Conservation (phyloP, 495 filamentous ascomycete genomes). For the Tuber umbilicatum region DNA sequence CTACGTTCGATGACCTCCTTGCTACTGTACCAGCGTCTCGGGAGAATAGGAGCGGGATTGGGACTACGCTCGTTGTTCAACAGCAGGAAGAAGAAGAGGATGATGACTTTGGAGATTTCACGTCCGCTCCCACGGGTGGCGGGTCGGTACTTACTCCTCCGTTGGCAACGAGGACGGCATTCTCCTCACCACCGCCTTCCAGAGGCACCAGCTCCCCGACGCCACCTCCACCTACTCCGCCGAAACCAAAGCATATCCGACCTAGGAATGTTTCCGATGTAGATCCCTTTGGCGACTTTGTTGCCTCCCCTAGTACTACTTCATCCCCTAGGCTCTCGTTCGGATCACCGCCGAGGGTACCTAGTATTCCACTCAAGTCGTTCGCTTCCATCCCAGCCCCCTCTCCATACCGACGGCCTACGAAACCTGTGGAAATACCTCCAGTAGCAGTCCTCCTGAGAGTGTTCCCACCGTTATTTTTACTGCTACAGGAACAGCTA, state of each 20-base stretch:
- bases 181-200: slow-evolving; percentile 1
- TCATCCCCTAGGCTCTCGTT: slow-evolving; percentile 16
- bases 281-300: slow-evolving; percentile 40
- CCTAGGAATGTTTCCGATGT: slow-evolving; percentile 20
- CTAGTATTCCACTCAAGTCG: slow-evolving; percentile 21
- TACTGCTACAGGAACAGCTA: slow-evolving; percentile 50
- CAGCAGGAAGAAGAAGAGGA: slow-evolving; percentile 8
- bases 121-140: slow-evolving; percentile 17
- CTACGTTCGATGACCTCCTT: slow-evolving; percentile 10
- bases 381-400: slow-evolving; percentile 12
- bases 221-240: slow-evolving; percentile 17
- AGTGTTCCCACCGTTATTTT: slow-evolving; percentile 61
- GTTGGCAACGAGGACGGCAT: background rate
- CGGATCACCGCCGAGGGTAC: slow-evolving; percentile 9
- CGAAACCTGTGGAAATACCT: slow-evolving; percentile 48
- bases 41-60: background rate
- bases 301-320: slow-evolving; percentile 21
- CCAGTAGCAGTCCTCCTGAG: slow-evolving; percentile 77
- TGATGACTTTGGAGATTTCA: slow-evolving; percentile 38
- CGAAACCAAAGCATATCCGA: slow-evolving; percentile 21
- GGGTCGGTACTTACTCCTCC: background rate
- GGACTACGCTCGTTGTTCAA: slow-evolving; percentile 6
- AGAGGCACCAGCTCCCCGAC: slow-evolving; percentile 6
- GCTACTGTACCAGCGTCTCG: slow-evolving; percentile 19
- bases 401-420: background rate